These are phyloP conservation scores for Lentinula raphanica DNA, from an alignment of 768 basidiomycete species.

Conservation along the genomic window DNA sequence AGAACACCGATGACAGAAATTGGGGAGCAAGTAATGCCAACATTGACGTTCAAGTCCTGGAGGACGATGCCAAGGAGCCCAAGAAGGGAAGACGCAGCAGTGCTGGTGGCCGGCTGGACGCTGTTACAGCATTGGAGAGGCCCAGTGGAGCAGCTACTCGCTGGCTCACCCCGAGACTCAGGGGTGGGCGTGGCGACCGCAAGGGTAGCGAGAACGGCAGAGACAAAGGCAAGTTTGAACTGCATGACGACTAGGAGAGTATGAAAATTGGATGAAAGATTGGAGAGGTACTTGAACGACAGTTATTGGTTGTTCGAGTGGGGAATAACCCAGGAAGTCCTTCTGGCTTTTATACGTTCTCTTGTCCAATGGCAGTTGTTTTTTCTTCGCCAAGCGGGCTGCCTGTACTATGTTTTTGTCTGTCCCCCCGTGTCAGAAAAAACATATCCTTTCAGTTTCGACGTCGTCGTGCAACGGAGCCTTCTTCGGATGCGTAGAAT, in stretches of 20 bases:
- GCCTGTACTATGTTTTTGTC: too few species aligned
- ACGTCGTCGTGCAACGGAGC: too few species aligned
- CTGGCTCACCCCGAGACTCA: slow-evolving; percentile 11
- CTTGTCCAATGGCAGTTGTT: too few species aligned
- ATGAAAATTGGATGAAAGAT: too few species aligned
- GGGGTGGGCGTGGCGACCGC: slow-evolving; percentile 14
- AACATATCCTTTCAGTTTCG: too few species aligned
- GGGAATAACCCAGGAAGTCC: not conserved
- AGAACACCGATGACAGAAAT: slow-evolving; percentile 1
- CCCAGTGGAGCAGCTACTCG: slow-evolving; percentile 14
- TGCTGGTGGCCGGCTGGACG: not conserved
- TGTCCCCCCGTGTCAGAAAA: too few species aligned
- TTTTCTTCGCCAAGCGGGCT: too few species aligned
- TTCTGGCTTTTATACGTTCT: too few species aligned
- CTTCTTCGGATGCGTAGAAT: too few species aligned
- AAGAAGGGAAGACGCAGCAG: not conserved
- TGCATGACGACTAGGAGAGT: slow-evolving; percentile 1
- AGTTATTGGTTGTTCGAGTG: not conserved
- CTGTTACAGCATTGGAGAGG: slow-evolving; percentile 16
- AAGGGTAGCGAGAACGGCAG: slow-evolving; percentile 14
- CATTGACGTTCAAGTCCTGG: slow-evolving; percentile 2
- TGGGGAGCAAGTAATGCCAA: slow-evolving; percentile 3
- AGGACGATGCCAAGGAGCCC: not conserved
- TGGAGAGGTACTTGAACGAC: not conserved
- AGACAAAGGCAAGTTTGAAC: slow-evolving; percentile 8